phyloP scores from a whole-genome alignment of 495 filamentous ascomycete species.

The Tricharina praecox region DNA sequence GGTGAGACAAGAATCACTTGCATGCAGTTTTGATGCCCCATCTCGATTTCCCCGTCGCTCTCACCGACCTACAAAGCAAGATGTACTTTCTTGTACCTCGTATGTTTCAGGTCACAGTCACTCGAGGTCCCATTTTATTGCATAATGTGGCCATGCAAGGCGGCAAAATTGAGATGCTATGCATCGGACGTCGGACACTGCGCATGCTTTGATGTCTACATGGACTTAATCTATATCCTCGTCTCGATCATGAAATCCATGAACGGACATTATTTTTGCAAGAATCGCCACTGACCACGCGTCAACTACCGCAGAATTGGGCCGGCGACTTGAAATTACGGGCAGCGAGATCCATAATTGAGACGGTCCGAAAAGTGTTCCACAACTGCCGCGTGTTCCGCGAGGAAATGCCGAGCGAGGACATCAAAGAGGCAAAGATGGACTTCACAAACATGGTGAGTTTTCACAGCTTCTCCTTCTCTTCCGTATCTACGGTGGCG shows the following conservation, averaged over 20 bases:
- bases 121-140: not conserved
- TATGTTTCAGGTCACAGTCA: not conserved
- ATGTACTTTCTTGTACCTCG: not conserved
- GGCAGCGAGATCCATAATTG: constrained; percentile 33
- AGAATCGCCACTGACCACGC: constrained; percentile 13
- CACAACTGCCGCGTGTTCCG: constrained; percentile 32
- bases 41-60: no score
- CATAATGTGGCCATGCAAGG: not conserved
- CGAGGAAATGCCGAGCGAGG: constrained; percentile 41
- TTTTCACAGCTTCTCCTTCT: constrained; percentile 1
- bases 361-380: constrained; percentile 22
- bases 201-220: not conserved
- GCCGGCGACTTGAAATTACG: constrained; percentile 74
- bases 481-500: no score
- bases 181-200: not conserved
- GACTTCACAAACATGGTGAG: constrained; percentile 86
- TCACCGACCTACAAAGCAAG: not conserved
- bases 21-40: not conserved
- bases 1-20: not conserved
- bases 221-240: not conserved
- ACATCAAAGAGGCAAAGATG: constrained; percentile 29
- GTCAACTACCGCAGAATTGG: constrained; percentile 52
- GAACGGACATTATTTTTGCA: not conserved
- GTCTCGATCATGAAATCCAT: not conserved
- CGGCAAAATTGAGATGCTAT: constrained; percentile 3